Evolutionary conservation across 116 monocot species (phyloP), one percentile per base, ranked within the genome.

Genomic region (Iris pallida): DNA sequence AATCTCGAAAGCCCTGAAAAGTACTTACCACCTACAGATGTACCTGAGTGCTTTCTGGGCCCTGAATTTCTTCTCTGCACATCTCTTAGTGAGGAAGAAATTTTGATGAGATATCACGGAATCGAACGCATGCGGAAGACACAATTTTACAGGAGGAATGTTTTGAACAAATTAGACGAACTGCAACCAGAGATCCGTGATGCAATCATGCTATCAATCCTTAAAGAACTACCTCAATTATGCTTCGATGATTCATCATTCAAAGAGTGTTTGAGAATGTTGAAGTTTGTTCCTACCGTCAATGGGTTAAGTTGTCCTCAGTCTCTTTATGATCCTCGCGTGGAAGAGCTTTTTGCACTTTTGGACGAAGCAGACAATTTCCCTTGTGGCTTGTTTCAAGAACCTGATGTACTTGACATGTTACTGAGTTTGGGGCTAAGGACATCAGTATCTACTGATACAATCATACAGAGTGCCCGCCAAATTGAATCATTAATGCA

Each of bases 241-340:
- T 88, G 73, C 59, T 58, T 78, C 46, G 77, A 79, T 65, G 93
- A 99, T 73, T 66, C 82, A 55, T 76, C 78, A 30, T 76, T 99
- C 56, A 99, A 83, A 75, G 84, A 82, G 53, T 64, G 51, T 64
- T 57, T 99, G 60, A 83, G 72, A 51, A 58, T 17, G 40, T 61
- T 88, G 58, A 82, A 82, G 79, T 99, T 99, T 86, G 86, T 99
- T 63, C 90, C 90, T 16, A 93, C 84, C 17, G 62, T 59, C 14
- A 82, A 61, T 81, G 88, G 93, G 4, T 84, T 93, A 76, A 82
- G 69, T 53, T 76, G 84, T 59, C 90, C 99, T 53, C 76, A 67
- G 20, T 85, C 85, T 51, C 78, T 99, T 42, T 99, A 99, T 81
- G 93, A 99, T 86, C 99, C 99, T 78, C 90, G 88, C 18, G 75